A percentile compares a stretch with the other conserved stretches of the same genome.
Evolutionary conservation across 2,329 filamentous ascomycete genomes (phyloP).

Genomic region (Calonectria ilicicola): DNA sequence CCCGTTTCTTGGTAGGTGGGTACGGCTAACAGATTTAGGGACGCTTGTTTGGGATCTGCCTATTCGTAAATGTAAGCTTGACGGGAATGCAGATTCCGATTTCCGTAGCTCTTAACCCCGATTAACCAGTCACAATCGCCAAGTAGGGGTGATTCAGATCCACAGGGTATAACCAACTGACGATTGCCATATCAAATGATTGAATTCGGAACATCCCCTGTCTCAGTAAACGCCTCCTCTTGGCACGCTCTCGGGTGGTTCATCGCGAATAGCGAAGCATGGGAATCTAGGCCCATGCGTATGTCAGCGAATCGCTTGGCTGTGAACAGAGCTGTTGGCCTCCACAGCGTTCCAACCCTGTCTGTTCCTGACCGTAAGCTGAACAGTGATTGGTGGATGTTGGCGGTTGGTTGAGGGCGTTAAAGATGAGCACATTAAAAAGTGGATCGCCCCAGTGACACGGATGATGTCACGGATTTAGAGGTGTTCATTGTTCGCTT

Average conservation of each 20-base stretch:
- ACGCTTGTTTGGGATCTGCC: neutral
- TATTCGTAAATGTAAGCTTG: conserved; percentile 9
- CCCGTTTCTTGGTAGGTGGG: neutral
- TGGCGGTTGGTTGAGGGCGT: neutral
- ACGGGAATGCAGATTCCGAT: neutral
- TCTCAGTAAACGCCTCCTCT: conserved; percentile 1
- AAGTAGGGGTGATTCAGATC: neutral
- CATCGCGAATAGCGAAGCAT: neutral
- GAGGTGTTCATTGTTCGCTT: neutral
- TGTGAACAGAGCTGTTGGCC: neutral
- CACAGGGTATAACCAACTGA: neutral
- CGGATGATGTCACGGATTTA: neutral
- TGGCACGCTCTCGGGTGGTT: neutral
- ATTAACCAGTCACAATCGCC: neutral
- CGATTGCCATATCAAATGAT: neutral
- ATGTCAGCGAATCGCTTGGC: neutral
- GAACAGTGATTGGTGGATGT: neutral
- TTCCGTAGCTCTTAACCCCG: neutral
- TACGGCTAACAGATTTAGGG: neutral
- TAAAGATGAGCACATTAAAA: conserved; percentile 1
- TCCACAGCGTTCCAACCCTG: neutral
- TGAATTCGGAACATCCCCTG: neutral
- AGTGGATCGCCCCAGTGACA: neutral
- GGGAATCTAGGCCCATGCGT: neutral
- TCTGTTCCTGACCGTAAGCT: neutral